These are phyloP conservation scores for Physaria fendleri DNA, from an alignment of 345 rosid genomes.

Conservation along the genomic window DNA sequence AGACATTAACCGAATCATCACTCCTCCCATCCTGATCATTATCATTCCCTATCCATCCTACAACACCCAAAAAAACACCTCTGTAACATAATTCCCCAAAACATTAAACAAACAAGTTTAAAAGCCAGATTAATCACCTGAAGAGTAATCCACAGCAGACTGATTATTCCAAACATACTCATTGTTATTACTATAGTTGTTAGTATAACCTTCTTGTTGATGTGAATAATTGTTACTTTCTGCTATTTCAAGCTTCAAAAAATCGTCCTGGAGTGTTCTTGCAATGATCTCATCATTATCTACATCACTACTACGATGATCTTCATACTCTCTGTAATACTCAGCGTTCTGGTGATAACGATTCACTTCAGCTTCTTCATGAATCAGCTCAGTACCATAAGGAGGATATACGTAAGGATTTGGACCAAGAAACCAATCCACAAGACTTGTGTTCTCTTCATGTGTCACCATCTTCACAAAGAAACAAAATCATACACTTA, in stretches of 20 bases:
- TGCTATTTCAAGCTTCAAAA: conserved; percentile 58
- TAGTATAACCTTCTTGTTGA: conserved; percentile 27
- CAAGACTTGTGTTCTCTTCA: conserved; percentile 31
- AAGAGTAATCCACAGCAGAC: conserved; percentile 32
- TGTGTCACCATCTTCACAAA: conserved; percentile 25
- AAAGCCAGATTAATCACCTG: conserved; percentile 42
- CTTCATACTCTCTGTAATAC: conserved; percentile 43
- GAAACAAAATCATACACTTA: background rate
- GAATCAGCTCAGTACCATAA: conserved; percentile 42
- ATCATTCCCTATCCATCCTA: conserved; percentile 44
- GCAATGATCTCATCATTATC: conserved; percentile 91
- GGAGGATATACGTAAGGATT: conserved; percentile 41
- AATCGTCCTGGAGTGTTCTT: conserved; percentile 75
- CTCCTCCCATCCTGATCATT: conserved; percentile 44
- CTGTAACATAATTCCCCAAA: background rate
- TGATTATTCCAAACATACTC: conserved; percentile 41
- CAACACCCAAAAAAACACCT: conserved; percentile 21
- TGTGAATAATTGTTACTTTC: conserved; percentile 43
- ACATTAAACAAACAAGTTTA: background rate
- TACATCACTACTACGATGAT: conserved; percentile 41
- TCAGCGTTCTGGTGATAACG: conserved; percentile 31
- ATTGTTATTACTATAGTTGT: conserved; percentile 26
- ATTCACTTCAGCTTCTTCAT: conserved; percentile 14
- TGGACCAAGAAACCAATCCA: conserved; percentile 68
- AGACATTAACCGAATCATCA: conserved; percentile 40